These are phyloP conservation scores for Huntiella decipiens DNA, from an alignment of 2,329 filamentous ascomycete species.

Conservation along the genomic window DNA sequence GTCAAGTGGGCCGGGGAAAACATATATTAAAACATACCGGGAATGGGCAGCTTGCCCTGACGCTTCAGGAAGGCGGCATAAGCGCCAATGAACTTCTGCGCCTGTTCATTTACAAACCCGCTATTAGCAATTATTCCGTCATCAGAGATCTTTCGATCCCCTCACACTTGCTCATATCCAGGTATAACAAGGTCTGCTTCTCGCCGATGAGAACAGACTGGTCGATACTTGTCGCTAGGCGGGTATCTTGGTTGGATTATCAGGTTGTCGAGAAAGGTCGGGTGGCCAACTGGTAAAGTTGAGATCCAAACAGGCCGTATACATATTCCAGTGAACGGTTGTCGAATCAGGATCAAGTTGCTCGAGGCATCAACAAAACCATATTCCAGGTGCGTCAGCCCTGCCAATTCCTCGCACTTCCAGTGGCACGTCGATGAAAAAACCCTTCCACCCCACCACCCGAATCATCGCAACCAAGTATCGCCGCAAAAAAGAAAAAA, in stretches of 20 bases:
- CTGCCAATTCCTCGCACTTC: constrained; percentile 1
- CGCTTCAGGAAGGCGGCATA: constrained; percentile 85
- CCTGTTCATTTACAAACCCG: constrained; percentile 33
- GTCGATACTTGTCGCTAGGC: constrained; percentile 14
- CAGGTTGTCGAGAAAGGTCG: not conserved
- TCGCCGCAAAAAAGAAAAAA: no score
- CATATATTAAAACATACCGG: constrained; percentile 39
- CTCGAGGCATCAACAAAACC: not conserved
- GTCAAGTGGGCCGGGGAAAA: constrained; percentile 8
- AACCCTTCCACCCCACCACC: not conserved
- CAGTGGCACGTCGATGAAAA: not conserved
- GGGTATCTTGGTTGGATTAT: not conserved
- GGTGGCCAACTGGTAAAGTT: not conserved
- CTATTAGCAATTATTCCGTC: constrained; percentile 57
- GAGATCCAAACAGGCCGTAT: not conserved
- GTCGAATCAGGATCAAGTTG: not conserved
- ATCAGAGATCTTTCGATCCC: constrained; percentile 54
- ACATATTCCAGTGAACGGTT: no score
- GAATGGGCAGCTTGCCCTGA: constrained; percentile 81
- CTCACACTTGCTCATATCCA: constrained; percentile 43
- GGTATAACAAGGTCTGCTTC: constrained; percentile 10
- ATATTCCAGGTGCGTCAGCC: not conserved
- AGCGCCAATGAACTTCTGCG: constrained; percentile 74
- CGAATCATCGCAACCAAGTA: no score
- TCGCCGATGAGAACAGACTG: not conserved